Conservation (phyloP, 768 basidiomycete genomes). For the Jaapia argillacea region DNA sequence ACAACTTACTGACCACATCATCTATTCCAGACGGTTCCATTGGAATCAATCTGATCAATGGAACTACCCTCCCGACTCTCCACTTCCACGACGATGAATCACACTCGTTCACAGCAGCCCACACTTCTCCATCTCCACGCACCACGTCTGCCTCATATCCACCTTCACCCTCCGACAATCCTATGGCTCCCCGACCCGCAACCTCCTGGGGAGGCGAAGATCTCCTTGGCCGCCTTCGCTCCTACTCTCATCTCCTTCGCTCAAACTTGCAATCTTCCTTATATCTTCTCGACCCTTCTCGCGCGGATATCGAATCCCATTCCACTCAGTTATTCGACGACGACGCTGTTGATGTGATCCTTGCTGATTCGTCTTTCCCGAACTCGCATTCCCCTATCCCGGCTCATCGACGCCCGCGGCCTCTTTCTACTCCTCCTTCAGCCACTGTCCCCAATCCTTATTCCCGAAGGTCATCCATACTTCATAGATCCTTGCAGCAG, state of each 20-base stretch:
- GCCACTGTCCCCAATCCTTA: constrained; percentile 38
- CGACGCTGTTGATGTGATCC: constrained; percentile 81
- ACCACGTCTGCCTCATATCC: constrained; percentile 44
- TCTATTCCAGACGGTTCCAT: constrained; percentile 64
- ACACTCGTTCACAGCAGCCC: constrained; percentile 48
- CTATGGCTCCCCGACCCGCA: constrained; percentile 27
- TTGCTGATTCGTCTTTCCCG: constrained; percentile 67
- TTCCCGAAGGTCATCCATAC: constrained; percentile 60
- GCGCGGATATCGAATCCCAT: constrained; percentile 88
- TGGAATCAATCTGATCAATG: constrained; percentile 80
- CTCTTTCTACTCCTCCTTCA: constrained; percentile 33
- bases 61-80: constrained; percentile 78
- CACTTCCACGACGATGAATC: constrained; percentile 98
- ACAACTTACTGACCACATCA: neutral
- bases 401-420: constrained; percentile 68
- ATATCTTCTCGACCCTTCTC: constrained; percentile 88
- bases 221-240: constrained; percentile 63
- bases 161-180: constrained; percentile 44
- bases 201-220: constrained; percentile 86
- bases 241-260: constrained; percentile 74
- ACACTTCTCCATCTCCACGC: constrained; percentile 26
- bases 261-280: constrained; percentile 79
- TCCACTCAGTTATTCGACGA: constrained; percentile 78
- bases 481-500: constrained; percentile 63
- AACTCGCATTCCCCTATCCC: constrained; percentile 78